phyloP scores from a whole-genome alignment of 352 stramenopile genomes.

The Albugo laibachii region DNA sequence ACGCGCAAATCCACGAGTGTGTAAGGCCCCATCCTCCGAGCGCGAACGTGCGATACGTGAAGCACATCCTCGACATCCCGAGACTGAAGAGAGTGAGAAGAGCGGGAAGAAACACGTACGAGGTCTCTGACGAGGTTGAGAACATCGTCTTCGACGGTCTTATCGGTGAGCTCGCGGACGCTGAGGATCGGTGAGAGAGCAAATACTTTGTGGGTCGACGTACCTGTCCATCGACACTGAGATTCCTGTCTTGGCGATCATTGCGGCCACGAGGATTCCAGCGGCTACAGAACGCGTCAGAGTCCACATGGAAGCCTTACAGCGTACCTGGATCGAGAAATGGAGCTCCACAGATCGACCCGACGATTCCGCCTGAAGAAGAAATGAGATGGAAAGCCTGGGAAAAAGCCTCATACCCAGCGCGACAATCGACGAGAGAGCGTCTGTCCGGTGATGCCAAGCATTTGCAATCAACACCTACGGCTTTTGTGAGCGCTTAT shows the following conservation, averaged over 20 bases:
- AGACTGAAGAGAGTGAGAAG: constrained; percentile 15
- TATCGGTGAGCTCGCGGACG: constrained; percentile 69
- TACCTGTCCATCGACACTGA: constrained; percentile 70
- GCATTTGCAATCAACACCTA: constrained; percentile 94
- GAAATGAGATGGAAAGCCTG: background rate
- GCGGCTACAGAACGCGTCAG: constrained; percentile 20
- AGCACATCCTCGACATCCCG: constrained; percentile 61
- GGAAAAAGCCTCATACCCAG: constrained; percentile 14
- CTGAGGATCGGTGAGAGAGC: constrained; percentile 9
- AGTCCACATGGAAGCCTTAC: background rate
- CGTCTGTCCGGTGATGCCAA: constrained; percentile 87
- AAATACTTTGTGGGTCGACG: background rate
- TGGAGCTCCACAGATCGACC: constrained; percentile 41
- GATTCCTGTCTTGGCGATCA: constrained; percentile 78
- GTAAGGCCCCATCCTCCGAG: constrained; percentile 73
- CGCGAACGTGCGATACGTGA: constrained; percentile 60
- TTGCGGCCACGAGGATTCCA: constrained; percentile 64
- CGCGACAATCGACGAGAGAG: constrained; percentile 78
- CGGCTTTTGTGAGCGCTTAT: background rate
- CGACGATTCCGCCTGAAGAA: constrained; percentile 31
- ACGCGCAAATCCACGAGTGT: constrained; percentile 70
- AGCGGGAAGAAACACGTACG: constrained; percentile 12
- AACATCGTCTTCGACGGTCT: constrained; percentile 62
- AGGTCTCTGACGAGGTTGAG: constrained; percentile 54
- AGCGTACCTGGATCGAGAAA: constrained; percentile 41